Base-by-base conservation (phyloP, 352 stramenopile genomes). In the Phytophthora rubi region DNA sequence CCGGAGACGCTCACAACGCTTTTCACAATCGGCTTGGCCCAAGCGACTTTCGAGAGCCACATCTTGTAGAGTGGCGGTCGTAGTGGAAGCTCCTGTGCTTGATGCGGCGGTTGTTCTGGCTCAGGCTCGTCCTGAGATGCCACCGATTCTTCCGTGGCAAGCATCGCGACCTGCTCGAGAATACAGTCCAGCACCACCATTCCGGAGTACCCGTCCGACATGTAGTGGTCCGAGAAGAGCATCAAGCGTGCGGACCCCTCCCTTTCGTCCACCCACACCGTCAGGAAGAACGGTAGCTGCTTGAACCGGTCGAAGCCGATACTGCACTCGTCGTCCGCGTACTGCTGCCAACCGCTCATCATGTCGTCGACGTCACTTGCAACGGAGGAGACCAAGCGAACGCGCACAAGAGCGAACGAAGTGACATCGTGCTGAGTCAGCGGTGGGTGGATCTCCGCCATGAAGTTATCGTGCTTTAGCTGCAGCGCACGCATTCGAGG, bases 221-320 rank as follows among this genome's bases (percentile, higher is more conserved):
- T 85, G 71, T 80, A 84, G 62, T 77, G 74, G 35, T 88, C 80
- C 0, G 77, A 70, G 21, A 86, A 77, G 62, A 88, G 59, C 45
- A 88, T 69, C 32, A 86, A 56, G 10, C 78, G 77, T 12, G 71
- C 68, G 16, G 16, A 33, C 0, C 26, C 51, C 12, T 53, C 51
- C 30, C 51, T n/a, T 3, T 55, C 12, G 37, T 80, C 65, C 0
- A 74, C 51, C 73, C 73, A 79, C 33, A 77, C 37, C 7, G 70
- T 68, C 16, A 77, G 9, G 33, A 65, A 53, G 52, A 75, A 84
- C 6, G 67, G 70, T 13, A 84, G 71, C 53, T 81, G 51, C 7
- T 53, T 58, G 59, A 66, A 74, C 21, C 67, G 70, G 53, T 84
- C 70, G 30, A 75, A 77, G 15, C 64, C 70, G 23, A 65, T 60